Evolutionary conservation across 768 basidiomycete species (phyloP), one percentile per base, ranked within the genome.

Genomic region (Tulasnella sp.): DNA sequence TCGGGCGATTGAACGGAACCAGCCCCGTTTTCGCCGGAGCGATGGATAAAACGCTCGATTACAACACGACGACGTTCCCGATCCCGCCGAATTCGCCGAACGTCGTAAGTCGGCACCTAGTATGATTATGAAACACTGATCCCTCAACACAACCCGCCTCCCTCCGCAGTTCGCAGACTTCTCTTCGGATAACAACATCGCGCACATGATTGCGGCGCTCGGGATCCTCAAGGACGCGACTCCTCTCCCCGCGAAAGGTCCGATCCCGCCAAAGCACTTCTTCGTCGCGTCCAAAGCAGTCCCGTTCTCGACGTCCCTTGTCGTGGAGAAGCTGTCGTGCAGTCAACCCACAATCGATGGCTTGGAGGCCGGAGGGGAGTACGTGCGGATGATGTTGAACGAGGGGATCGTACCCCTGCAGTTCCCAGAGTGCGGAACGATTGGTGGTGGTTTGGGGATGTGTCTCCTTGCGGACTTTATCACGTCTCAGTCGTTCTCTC

Each of bases 1-100:
- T 74, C 7, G 74, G 74, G 17, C 35, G 74, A 47, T 74, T 74
- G n/a, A 74, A 74, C 39, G 63, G 73, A 40, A 29, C 73, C 74
- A 7, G 74, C 74, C 11, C 19, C n/a, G n/a, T 11, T 5, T 22
- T 47, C n/a, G 9, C 73, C 11, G 59, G 67, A 11, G 32, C 74
- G 29, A 62, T 74, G 36, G 74, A 74, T 40, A 2, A 17, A 32
- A 74, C 74, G 11, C 66, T 74, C 11, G 73, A 74, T 40, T 42
- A 64, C 8, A 29, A 73, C 32, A 35, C 41, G 19, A 36, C 17
- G 17, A 74, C 74, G 12, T 74, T 74, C 66, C 74, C 74, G 11
- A 42, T 74, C 16, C 71, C 74, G 39, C 69, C 72, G 19, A 67
- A 67, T 34, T 34, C 65, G 16, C 65, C 71, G 16, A 29, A 16